Evolutionary conservation across 1,284 basidiomycete species (phyloP).

Genomic region (Afroboletus lepidellus): DNA sequence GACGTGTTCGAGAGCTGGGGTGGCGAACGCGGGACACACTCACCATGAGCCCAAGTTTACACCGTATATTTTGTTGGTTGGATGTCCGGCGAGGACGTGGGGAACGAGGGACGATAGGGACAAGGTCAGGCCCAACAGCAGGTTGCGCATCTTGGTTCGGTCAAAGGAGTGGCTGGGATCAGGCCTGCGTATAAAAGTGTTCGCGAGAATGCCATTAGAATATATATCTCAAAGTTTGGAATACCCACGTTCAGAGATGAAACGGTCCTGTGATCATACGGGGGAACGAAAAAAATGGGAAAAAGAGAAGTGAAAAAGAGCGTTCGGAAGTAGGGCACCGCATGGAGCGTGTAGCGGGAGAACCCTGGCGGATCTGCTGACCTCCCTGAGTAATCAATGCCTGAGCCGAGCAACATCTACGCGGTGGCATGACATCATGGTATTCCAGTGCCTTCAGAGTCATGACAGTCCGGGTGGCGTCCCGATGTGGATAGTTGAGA

Average conservation of each 20-base stretch:
- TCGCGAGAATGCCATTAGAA: background rate
- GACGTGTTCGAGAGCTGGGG: background rate
- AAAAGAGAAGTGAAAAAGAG: background rate
- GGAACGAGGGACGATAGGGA: conserved; percentile 19
- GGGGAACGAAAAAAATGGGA: background rate
- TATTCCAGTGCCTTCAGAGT: too few species aligned
- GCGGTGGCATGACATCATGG: too few species aligned
- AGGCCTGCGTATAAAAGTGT: background rate
- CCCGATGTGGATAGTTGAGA: background rate
- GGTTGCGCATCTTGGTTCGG: conserved; percentile 21
- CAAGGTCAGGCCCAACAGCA: conserved; percentile 16
- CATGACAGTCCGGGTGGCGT: too few species aligned
- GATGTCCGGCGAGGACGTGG: conserved; percentile 15
- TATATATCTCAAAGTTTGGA: conserved; percentile 12
- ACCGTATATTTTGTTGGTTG: conserved; percentile 46
- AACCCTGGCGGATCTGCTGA: conserved; percentile 1
- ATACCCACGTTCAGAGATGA: background rate
- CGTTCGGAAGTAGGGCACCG: background rate
- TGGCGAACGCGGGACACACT: conserved; percentile 2
- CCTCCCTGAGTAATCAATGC: background rate
- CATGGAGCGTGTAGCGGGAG: background rate
- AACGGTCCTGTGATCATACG: background rate
- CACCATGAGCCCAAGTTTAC: conserved; percentile 53
- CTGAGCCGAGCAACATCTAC: background rate
- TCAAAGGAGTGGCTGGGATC: background rate